Base-by-base conservation (phyloP, 805 yeast species). In the Suhomyces vadensis region DNA sequence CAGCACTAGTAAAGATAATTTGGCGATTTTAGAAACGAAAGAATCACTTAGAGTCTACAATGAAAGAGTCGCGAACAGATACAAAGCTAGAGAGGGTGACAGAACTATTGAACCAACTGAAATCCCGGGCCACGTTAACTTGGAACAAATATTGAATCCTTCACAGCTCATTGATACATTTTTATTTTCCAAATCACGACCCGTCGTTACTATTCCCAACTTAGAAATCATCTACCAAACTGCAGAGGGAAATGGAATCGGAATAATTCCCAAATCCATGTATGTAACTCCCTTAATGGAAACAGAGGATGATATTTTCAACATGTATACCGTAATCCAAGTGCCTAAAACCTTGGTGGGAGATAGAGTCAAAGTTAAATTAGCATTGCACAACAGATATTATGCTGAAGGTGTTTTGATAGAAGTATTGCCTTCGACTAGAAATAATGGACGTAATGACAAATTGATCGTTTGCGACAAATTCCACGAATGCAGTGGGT, bases 321-420 rank as follows among this genome's bases (percentile, higher is more conserved):
- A 47, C 27, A 41, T 39, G 31, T 61, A 39, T 41, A 58, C 65
- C 1, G 56, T 68, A 7, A 49, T 69, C 5, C 51, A 49, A 31
- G 59, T 73, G 1, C 77, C 77, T 6, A 71, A 71, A 37, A 58
- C 75, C 1, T 47, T 65, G 3, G 58, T 60, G 1, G 78, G 77
- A 2, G 77, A 73, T 43, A 47, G 48, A 26, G 74, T 68, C 1
- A 46, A 49, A 1, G 60, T 69, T 0, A 35, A 42, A 8, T 48
- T 72, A 16, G 52, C 55, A 5, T 53, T 64, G 39, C 75, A 71
- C 44, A 61, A 61, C 37, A 48, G 50, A 1, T 53, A 47, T 35
- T 58, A 58, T 35, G 65, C 66, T 0, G 77, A 73, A 31, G 64
- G 62, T 0, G 52, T 46, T 9, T 43, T 67, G 7, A 13, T 62